A percentile compares a stretch with the other conserved stretches of the same genome.
phyloP scores from a whole-genome alignment of 148 eudicot species.

The Polygonum aviculare region DNA sequence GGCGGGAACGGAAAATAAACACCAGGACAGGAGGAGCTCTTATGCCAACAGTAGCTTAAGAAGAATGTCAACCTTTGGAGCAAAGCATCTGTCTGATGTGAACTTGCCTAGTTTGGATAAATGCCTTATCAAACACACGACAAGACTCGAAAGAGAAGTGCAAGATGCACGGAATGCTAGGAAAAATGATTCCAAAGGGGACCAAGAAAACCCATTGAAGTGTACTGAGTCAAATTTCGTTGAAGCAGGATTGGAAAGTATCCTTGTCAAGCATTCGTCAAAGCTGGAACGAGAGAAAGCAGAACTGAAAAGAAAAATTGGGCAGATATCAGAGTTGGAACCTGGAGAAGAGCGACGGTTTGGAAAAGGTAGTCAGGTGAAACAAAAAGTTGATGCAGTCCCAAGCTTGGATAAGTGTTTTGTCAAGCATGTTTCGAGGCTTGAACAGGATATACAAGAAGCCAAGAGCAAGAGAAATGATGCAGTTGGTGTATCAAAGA shows the following conservation, averaged over 20 bases:
- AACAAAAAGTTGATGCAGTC: constrained; percentile 36
- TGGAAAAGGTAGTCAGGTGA: constrained; percentile 13
- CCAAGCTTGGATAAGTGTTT: constrained; percentile 64
- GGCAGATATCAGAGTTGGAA: constrained; percentile 19
- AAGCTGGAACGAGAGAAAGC: constrained; percentile 59
- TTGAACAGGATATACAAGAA: constrained; percentile 70
- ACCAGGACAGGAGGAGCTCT: neutral
- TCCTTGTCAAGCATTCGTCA: constrained; percentile 43
- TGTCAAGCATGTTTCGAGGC: constrained; percentile 60
- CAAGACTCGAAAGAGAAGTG: constrained; percentile 75
- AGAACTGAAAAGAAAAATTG: constrained; percentile 33
- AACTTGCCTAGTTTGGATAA: constrained; percentile 72
- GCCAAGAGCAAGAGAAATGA: constrained; percentile 36
- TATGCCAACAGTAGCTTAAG: constrained; percentile 7
- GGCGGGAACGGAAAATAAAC: constrained; percentile 34
- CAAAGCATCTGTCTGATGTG: constrained; percentile 30
- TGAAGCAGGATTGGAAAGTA: constrained; percentile 33
- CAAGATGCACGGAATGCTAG: constrained; percentile 65
- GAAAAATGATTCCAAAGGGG: constrained; percentile 27
- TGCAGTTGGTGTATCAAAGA: neutral
- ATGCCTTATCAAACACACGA: constrained; percentile 65
- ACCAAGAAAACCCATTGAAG: constrained; percentile 7
- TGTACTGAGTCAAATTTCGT: neutral
- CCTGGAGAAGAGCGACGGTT: constrained; percentile 7
- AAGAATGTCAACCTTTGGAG: constrained; percentile 26